Evolutionary conservation across 2,329 filamentous ascomycete species (phyloP), one percentile per base, ranked within the genome.

Genomic region (Aureobasidium zeae): DNA sequence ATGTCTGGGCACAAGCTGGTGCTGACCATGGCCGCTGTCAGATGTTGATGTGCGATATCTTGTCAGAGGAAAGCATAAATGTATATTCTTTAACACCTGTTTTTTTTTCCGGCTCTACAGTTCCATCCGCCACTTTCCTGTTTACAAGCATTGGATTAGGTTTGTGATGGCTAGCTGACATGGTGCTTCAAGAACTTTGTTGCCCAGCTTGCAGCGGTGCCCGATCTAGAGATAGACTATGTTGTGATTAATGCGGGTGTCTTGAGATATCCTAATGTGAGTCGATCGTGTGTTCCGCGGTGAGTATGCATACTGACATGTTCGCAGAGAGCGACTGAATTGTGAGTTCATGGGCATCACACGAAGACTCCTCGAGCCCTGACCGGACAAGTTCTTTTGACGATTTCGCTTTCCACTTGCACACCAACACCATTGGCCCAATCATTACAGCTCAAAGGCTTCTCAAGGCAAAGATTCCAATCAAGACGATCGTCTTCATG

Each of bases 381-480:
- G 17, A 31, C 44, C 26, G 33, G 31, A 21, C 38, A 36, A 74
- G 71, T 39, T 69, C 71, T 5, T 76, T 72, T 54, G 59, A 67
- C 22, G 63, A 70, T 31, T 76, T 77, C 48, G 64, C 69, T 9
- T 66, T 71, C 48, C 73, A 77, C 51, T 62, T 77, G 4, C 66
- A 73, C 43, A 76, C 72, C 29, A 77, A 77, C 55, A 73, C 72
- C 12, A 72, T 78, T 44, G 73, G 74, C 0, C 74, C 74, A n/a
- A 71, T 77, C 47, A 68, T 76, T 46, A 66, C 66, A 26, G 73
- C 73, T 2, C 71, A 74, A 47, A 66, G 67, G 43, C 60, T 77
- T 3, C 63, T 77, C 0, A 58, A 68, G 41, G 63, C 65, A 7
- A 59, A 60, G 24, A 67, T 70, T 12, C 63, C 64, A 3, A 67